Percentiles rank a stretch among this genome's conserved stretches.
Conservation (phyloP, 2,329 filamentous ascomycete genomes). For the Sarocladiaceae sp. region DNA sequence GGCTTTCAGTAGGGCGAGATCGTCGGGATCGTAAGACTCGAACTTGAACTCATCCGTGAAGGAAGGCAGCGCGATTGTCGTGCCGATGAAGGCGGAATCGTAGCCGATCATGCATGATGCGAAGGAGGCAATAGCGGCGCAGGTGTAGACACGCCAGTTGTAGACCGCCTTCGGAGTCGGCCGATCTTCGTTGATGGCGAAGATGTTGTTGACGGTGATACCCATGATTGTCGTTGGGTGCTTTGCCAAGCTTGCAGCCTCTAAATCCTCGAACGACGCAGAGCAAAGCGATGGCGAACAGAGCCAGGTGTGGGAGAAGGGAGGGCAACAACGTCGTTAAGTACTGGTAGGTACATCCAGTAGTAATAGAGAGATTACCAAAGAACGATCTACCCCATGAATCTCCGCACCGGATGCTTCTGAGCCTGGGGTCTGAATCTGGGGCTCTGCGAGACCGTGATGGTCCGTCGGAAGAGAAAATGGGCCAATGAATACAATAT, state of each 20-base stretch:
- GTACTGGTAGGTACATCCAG: too few relatives aligned
- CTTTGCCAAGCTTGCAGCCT: background rate
- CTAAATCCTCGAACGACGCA: too few relatives aligned
- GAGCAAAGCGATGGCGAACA: too few relatives aligned
- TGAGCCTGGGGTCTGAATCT: too few relatives aligned
- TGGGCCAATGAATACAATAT: too few relatives aligned
- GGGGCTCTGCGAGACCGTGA: too few relatives aligned
- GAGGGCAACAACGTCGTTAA: too few relatives aligned
- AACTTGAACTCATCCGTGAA: constrained; percentile 33
- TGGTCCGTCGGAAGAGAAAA: too few relatives aligned
- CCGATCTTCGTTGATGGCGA: constrained; percentile 48
- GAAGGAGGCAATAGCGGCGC: constrained; percentile 48
- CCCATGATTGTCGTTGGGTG: background rate
- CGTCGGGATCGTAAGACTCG: constrained; percentile 33
- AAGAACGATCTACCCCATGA: too few relatives aligned
- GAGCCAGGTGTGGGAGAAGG: too few relatives aligned
- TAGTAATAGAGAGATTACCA: too few relatives aligned
- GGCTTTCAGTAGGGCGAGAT: constrained; percentile 56
- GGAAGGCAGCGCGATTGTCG: constrained; percentile 18
- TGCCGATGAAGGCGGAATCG: constrained; percentile 37
- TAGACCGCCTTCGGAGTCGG: constrained; percentile 52
- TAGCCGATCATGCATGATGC: constrained; percentile 53
- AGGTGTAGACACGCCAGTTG: constrained; percentile 54
- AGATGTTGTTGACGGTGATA: constrained; percentile 21
- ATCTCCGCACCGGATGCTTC: too few relatives aligned